Evolutionary conservation across 2,329 filamentous ascomycete species (phyloP), one percentile per base, ranked within the genome.

Genomic region (Torrubiellomyces zombiae): DNA sequence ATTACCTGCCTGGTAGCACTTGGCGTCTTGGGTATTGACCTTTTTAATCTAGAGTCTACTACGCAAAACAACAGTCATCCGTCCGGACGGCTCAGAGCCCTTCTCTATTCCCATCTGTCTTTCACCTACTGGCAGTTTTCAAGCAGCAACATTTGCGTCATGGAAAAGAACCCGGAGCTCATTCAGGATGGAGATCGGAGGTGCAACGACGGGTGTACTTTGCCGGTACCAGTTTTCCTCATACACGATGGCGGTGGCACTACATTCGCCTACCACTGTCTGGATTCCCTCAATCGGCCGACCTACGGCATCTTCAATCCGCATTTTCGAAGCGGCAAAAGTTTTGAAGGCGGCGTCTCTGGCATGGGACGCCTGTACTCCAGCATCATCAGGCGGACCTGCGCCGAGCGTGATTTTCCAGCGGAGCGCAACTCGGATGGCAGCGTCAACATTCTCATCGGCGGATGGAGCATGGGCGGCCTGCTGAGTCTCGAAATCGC

Each of bases 381-480:
- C 18, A 33, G 35, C 3, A 48, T 60, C 28, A 56, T 72, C 29
- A 51, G 48, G 16, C 32, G 42, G 13, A 39, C 47, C 1, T 37
- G 64, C 3, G 35, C 43, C 0, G 29, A 40, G 3, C 21, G 33
- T 2, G 33, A 36, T 7, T 51, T 53, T 14, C 44, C 43, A 3
- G 32, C 30, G 19, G 36, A 33, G 28, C 36, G 33, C 16, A 42
- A 40, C 9, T 13, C 16, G 8, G 37, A 43, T 23, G 47, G 43
- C 21, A 40, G 35, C 27, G 35, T 42, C 9, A 36, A 54, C 14
- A 47, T 70, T 20, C 38, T 69, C 5, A 40, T 70, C 7, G 63
- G 64, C 3, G 65, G 64, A 4, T 69, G 64, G 64, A 66, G 61
- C 4, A 37, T 68, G 4, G 65, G 65, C 9, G 65, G 64, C 0